phyloP scores from a whole-genome alignment of 2,329 filamentous ascomycete species.

The Tricladium varicosporioides region DNA sequence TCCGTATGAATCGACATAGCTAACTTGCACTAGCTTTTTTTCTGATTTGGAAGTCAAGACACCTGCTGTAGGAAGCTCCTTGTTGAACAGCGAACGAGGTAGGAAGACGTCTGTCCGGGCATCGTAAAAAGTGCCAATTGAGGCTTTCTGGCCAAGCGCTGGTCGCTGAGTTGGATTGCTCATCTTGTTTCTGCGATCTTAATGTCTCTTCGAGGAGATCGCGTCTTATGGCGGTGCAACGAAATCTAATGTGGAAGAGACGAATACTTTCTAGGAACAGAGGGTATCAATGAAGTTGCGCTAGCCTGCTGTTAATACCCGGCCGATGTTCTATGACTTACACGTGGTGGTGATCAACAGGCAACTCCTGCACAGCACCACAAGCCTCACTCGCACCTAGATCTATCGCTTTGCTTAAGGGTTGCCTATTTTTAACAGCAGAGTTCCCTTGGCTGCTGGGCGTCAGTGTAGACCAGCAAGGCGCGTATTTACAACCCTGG shows the following conservation, averaged over 20 bases:
- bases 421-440: neutral
- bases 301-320: neutral
- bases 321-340: neutral
- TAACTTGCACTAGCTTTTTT: constrained; percentile 3
- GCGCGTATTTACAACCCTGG: neutral
- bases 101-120: constrained; percentile 22
- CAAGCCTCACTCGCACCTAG: neutral
- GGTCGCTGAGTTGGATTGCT: constrained; percentile 5
- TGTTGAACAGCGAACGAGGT: constrained; percentile 9
- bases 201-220: neutral
- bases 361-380: neutral
- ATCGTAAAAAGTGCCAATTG: constrained; percentile 24
- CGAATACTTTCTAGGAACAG: neutral
- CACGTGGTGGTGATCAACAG: neutral
- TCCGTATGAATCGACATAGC: constrained; percentile 13
- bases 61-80: constrained; percentile 4
- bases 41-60: neutral
- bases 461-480: neutral
- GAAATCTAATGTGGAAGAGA: neutral
- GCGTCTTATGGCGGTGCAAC: neutral
- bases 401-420: neutral
- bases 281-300: neutral
- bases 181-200: neutral
- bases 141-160: constrained; percentile 19
- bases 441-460: neutral